These are phyloP conservation scores for Mycena crocata DNA, from an alignment of 768 basidiomycete genomes.

Conservation along the genomic window DNA sequence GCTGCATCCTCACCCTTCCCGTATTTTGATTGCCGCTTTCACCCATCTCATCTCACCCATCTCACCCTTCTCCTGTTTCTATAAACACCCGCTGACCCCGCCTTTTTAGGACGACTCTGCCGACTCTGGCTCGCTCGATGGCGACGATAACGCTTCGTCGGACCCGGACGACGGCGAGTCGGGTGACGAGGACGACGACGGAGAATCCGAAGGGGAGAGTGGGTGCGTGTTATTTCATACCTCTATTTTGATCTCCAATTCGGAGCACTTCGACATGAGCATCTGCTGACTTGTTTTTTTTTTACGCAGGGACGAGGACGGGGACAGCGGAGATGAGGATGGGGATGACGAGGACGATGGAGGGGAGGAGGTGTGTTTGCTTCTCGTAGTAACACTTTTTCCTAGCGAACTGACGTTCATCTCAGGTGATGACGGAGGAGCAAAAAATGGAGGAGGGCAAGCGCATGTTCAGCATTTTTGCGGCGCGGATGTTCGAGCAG, in stretches of 20 bases:
- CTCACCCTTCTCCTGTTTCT: background rate
- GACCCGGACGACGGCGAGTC: slow-evolving; percentile 73
- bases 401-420: slow-evolving; percentile 17
- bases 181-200: slow-evolving; percentile 68
- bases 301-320: slow-evolving; percentile 65
- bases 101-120: slow-evolving; percentile 61
- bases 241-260: no score
- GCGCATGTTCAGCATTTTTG: slow-evolving; percentile 99
- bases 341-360: slow-evolving; percentile 35
- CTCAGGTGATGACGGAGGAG: slow-evolving; percentile 89
- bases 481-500: slow-evolving; percentile 99
- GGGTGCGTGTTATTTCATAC: no score
- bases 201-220: slow-evolving; percentile 60
- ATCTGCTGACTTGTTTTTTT: no score
- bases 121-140: slow-evolving; percentile 58
- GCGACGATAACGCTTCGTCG: slow-evolving; percentile 71
- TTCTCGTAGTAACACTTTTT: no score
- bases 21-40: no score
- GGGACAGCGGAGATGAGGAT: slow-evolving; percentile 37
- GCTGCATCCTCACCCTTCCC: no score
- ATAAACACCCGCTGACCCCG: slow-evolving; percentile 48
- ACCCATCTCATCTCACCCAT: background rate
- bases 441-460: slow-evolving; percentile 99
- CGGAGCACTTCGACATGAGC: no score
- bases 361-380: slow-evolving; percentile 57